These are phyloP conservation scores for Liquidambar formosana DNA, from an alignment of 164 flowering plant genomes.

Conservation along the genomic window DNA sequence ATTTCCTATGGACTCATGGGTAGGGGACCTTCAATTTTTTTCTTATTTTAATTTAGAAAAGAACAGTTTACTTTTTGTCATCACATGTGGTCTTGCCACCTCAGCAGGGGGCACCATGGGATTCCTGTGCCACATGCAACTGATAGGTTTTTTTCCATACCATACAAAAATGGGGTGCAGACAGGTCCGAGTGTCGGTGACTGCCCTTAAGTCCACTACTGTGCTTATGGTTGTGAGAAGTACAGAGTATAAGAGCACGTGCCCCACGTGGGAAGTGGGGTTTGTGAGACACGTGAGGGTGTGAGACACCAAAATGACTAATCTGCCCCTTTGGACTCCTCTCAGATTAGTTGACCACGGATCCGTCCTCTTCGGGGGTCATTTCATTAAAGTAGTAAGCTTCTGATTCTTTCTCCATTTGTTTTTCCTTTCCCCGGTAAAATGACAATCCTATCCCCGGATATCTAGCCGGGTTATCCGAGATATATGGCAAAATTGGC, in stretches of 20 bases:
- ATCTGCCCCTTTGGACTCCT: background rate
- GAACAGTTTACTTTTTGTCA: constrained; percentile 2
- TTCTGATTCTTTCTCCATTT: too few relatives aligned
- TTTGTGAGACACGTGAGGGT: too few relatives aligned
- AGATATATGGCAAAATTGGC: background rate
- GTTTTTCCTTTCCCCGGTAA: background rate
- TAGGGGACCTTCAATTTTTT: too few relatives aligned
- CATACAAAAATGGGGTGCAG: background rate
- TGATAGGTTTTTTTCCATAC: background rate
- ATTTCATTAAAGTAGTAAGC: too few relatives aligned
- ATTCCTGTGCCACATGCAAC: background rate
- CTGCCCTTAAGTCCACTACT: constrained; percentile 17
- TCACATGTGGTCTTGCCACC: constrained; percentile 20
- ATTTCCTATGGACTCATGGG: too few relatives aligned
- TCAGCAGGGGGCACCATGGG: background rate
- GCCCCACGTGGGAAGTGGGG: constrained; percentile 22
- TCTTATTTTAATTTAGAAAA: too few relatives aligned
- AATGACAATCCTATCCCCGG: constrained; percentile 29
- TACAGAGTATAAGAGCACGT: too few relatives aligned
- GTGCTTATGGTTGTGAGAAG: background rate
- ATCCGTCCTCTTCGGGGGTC: background rate
- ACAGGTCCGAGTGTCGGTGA: constrained; percentile 34
- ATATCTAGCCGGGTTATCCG: constrained; percentile 11
- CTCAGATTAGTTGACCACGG: background rate
- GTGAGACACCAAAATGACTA: background rate